Base-by-base conservation (phyloP, 192 early-diverging fungal genomes). In the Coemansia sp. region DNA sequence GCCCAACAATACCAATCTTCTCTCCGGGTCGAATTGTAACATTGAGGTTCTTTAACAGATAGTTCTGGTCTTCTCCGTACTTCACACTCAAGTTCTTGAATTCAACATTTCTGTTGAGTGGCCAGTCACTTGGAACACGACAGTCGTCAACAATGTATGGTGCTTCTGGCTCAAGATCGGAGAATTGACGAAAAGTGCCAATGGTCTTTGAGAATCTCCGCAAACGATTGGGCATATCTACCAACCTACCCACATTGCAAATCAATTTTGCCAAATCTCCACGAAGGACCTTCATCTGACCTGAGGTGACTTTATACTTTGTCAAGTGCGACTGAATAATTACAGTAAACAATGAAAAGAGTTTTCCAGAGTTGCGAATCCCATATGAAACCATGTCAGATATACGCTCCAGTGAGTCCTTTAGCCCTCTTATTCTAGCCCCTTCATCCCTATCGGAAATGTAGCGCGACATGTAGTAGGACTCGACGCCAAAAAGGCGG, bases 1-100 rank as follows among this genome's bases (percentile, higher is more conserved):
- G 81, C 21, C 93, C 93, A 35, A 95, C 87, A 16, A 88, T 82
- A 21, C 87, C 87, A 51, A 88, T 70, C 51, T 87, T 87, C 54
- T 87, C 86, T 7, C 88, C 89, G 0, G 85, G 81, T 3, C 79
- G 81, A 59, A 94, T 84, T 9, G 73, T 57, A 31, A 91, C 39
- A 14, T 78, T 81, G 35, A 94, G 77, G 46, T 87, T 66, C 39
- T 89, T 80, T 11, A 95, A 67, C 0, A 88, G 88, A 5, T 83
- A 83, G n/a, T 70, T 24, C 63, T 68, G 60, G 27, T 72, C 78
- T n/a, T 69, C 75, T 8, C 89, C 89, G 72, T 93, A 93, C 13
- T 63, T 74, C 63, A 93, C 66, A 3, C 72, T 79, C 65, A 90
- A 70, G 51, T 86, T 69, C 17, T 77, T 31, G 53, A 93, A 77